Evolutionary conservation across 2,329 filamentous ascomycete genomes (phyloP).

Genomic region (Cladosporium sp.): DNA sequence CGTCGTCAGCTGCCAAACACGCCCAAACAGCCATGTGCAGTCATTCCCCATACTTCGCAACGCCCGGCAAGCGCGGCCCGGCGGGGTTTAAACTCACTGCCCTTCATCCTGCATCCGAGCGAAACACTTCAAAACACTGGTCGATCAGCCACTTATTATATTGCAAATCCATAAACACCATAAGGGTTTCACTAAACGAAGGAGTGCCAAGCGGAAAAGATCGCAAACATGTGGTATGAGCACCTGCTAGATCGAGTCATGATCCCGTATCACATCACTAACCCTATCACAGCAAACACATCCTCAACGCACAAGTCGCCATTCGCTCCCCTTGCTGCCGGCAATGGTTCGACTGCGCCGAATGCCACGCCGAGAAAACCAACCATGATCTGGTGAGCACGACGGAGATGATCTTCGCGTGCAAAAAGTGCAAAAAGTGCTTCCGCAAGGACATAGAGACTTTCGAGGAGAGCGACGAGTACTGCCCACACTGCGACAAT

Average conservation of each 20-base stretch:
- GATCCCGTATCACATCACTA: not conserved
- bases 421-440: slow-evolving; percentile 98
- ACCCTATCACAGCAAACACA: slow-evolving; percentile 71
- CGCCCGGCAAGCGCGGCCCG: no score
- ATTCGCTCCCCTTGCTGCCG: slow-evolving; percentile 94
- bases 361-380: slow-evolving; percentile 77
- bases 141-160: no score
- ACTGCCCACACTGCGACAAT: slow-evolving; percentile 98
- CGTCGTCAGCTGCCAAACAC: no score
- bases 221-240: not conserved
- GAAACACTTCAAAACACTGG: no score
- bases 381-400: slow-evolving; percentile 70
- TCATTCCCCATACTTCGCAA: no score
- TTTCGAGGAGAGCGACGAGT: slow-evolving; percentile 96
- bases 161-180: no score
- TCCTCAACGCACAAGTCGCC: slow-evolving; percentile 95
- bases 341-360: slow-evolving; percentile 98
- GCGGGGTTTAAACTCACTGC: no score
- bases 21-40: no score
- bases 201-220: not conserved
- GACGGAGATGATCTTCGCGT: slow-evolving; percentile 85
- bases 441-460: slow-evolving; percentile 91
- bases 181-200: no score
- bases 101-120: no score
- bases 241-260: no score